Conservation (phyloP, 1,284 basidiomycete species). For the Malassezia slooffiae region DNA sequence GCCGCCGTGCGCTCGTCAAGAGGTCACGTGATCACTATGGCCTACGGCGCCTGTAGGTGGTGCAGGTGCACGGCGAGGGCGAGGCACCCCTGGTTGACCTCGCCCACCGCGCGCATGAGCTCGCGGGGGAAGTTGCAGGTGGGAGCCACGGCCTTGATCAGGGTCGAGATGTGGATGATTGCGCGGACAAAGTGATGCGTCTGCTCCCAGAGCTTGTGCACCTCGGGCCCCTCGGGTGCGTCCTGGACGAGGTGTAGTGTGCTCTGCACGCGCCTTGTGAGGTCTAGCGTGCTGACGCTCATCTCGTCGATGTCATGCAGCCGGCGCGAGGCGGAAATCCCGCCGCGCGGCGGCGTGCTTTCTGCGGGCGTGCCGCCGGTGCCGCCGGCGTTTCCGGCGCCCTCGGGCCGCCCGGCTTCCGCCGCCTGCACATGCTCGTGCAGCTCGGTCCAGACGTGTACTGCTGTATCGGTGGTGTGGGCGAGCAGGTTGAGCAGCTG, state of each 20-base stretch:
- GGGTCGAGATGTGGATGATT: slow-evolving; percentile 31
- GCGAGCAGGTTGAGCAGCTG: slow-evolving; percentile 28
- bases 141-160: slow-evolving; percentile 27
- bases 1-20: not conserved
- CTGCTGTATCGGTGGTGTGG: slow-evolving; percentile 30
- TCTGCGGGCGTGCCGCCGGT: not conserved
- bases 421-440: slow-evolving; percentile 22
- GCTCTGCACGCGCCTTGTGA: slow-evolving; percentile 3
- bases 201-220: slow-evolving; percentile 25
- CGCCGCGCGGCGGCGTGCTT: not conserved
- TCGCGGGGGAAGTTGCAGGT: slow-evolving; percentile 28
- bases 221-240: slow-evolving; percentile 11
- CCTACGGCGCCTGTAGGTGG: slow-evolving; percentile 15
- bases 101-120: slow-evolving; percentile 23
- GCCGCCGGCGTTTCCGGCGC: slow-evolving; percentile 2
- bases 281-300: slow-evolving; percentile 14
- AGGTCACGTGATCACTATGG: slow-evolving; percentile 11
- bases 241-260: slow-evolving; percentile 7
- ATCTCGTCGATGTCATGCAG: slow-evolving; percentile 11
- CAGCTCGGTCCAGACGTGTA: slow-evolving; percentile 29
- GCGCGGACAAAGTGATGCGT: slow-evolving; percentile 29
- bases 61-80: slow-evolving; percentile 35
- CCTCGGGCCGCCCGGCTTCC: too few relatives aligned
- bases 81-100: slow-evolving; percentile 30
- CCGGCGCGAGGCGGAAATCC: not conserved